Evolutionary conservation across 345 rosid species (phyloP).

Genomic region (Citrus reticulata): DNA sequence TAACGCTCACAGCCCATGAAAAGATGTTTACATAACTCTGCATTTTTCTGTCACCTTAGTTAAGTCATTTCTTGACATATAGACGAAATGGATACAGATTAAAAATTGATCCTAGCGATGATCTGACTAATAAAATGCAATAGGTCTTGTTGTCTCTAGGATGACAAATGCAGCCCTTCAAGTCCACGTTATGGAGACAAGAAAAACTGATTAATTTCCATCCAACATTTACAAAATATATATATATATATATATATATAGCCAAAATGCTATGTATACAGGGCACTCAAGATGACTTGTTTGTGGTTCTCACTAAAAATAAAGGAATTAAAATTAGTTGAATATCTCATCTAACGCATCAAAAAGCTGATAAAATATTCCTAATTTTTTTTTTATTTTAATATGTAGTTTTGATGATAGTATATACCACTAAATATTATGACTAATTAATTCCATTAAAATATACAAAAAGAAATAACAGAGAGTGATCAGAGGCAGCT

Average conservation of each 20-base stretch:
- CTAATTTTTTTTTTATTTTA: too few species aligned
- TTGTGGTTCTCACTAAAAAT: background rate
- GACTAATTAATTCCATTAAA: too few species aligned
- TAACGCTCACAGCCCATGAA: too few species aligned
- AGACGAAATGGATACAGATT: too few species aligned
- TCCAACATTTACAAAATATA: background rate
- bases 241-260: too few species aligned
- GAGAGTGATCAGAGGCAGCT: background rate
- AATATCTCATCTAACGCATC: background rate
- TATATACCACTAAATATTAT: too few species aligned
- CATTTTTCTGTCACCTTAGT: too few species aligned
- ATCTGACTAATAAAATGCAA: background rate
- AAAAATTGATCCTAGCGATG: too few species aligned
- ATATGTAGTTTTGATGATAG: too few species aligned
- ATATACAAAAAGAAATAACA: background rate
- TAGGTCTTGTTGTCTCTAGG: background rate
- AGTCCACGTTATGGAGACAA: background rate
- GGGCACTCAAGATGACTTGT: background rate
- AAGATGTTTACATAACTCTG: too few species aligned
- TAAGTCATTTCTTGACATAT: too few species aligned
- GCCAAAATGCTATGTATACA: background rate
- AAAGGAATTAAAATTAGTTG: background rate
- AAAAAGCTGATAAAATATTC: too few species aligned
- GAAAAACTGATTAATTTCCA: background rate
- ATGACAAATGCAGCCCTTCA: background rate